Evolutionary conservation across 2,329 filamentous ascomycete genomes (phyloP).

Genomic region (Colletotrichum liriopes): DNA sequence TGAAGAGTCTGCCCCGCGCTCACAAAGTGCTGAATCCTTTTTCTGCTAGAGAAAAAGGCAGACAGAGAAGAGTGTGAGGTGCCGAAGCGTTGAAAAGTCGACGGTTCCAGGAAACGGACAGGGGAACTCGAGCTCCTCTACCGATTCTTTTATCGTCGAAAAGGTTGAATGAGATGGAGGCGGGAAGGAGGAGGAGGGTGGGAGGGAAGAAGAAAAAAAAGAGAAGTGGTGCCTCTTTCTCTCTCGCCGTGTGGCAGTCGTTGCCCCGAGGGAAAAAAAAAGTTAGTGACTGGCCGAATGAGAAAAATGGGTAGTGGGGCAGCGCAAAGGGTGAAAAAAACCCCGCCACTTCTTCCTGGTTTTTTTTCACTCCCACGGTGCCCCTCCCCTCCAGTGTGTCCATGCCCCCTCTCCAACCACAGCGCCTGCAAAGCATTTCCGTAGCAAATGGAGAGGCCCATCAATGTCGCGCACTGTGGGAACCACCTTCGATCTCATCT

Average conservation of each 20-base stretch:
- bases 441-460: background rate
- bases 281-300: conserved; percentile 39
- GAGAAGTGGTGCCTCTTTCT: conserved; percentile 41
- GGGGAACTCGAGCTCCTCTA: conserved; percentile 55
- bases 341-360: conserved; percentile 39
- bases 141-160: conserved; percentile 57
- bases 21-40: conserved; percentile 41
- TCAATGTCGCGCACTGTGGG: conserved; percentile 15
- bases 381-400: conserved; percentile 1
- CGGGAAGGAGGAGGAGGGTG: conserved; percentile 30
- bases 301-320: conserved; percentile 47
- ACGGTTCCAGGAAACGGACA: conserved; percentile 56
- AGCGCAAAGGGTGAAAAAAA: conserved; percentile 46
- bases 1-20: conserved; percentile 52
- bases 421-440: conserved; percentile 19
- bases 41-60: conserved; percentile 42
- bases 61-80: conserved; percentile 39
- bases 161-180: conserved; percentile 41
- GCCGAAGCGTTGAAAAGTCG: conserved; percentile 49
- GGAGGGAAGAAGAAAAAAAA: conserved; percentile 38
- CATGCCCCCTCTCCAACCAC: background rate
- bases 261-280: conserved; percentile 42
- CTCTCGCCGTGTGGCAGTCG: conserved; percentile 32
- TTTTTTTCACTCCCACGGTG: conserved; percentile 1
- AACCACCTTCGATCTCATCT: conserved; percentile 1